phyloP scores from a whole-genome alignment of 2,329 filamentous ascomycete species.

The Cercospora zeae-maydis region DNA sequence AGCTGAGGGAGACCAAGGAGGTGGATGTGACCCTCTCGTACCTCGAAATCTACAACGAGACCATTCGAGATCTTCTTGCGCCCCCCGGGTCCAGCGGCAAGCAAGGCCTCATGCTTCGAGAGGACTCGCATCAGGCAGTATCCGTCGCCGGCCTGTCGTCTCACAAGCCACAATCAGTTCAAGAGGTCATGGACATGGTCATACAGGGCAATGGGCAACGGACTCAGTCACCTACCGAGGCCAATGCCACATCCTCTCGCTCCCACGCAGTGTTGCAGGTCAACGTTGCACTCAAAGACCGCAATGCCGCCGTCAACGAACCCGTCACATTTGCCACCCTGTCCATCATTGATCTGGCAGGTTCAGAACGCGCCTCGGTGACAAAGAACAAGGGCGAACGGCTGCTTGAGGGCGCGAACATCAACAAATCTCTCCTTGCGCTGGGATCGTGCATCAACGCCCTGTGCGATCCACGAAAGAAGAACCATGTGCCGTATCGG shows the following conservation, averaged over 20 bases:
- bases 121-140: conserved; percentile 90
- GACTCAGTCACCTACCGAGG: conserved; percentile 94
- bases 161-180: conserved; percentile 83
- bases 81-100: conserved; percentile 74
- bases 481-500: conserved; percentile 91
- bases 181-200: conserved; percentile 99
- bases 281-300: conserved; percentile 89
- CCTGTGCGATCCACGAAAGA: conserved; percentile 85
- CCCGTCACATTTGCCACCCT: conserved; percentile 97
- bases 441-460: conserved; percentile 98
- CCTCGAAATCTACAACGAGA: conserved; percentile 98
- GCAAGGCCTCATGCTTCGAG: conserved; percentile 81
- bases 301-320: conserved; percentile 87
- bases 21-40: conserved; percentile 92
- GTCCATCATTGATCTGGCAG: conserved; percentile 95
- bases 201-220: conserved; percentile 89
- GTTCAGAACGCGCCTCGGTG: conserved; percentile 90
- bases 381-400: conserved; percentile 95
- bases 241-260: conserved; percentile 94
- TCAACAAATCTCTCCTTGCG: conserved; percentile 96
- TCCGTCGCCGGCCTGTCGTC: conserved; percentile 88
- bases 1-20: conserved; percentile 77
- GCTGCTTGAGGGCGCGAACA: conserved; percentile 90
- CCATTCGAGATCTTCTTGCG: conserved; percentile 90
- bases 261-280: conserved; percentile 97